Percentiles rank a stretch among this genome's conserved stretches.
Conservation (phyloP, 1,284 basidiomycete species). For the Termitomyces sp. region DNA sequence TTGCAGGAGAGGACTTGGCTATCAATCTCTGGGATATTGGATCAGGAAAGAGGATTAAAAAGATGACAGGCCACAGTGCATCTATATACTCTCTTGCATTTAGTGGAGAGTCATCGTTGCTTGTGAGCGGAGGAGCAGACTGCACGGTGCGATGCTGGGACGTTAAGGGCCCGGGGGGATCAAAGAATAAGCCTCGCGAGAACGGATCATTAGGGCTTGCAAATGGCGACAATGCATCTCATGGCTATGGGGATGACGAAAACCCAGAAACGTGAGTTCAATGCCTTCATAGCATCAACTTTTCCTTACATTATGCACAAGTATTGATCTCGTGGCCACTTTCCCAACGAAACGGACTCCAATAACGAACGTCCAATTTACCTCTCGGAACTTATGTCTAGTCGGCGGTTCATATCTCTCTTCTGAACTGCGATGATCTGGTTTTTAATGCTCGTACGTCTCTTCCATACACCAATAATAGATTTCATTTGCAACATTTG, state of each 20-base stretch:
- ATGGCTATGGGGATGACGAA: constrained; percentile 46
- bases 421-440: constrained; percentile 47
- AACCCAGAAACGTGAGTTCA: constrained; percentile 56
- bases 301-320: constrained; percentile 29
- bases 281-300: not conserved
- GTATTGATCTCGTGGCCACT: constrained; percentile 84
- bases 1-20: constrained; percentile 79
- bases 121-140: constrained; percentile 88
- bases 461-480: not conserved
- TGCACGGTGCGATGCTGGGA: constrained; percentile 98
- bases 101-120: constrained; percentile 84
- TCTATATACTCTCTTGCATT: constrained; percentile 90
- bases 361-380: constrained; percentile 89
- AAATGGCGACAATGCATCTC: constrained; percentile 28
- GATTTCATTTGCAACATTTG: not conserved
- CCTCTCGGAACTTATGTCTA: constrained; percentile 89
- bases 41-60: constrained; percentile 90
- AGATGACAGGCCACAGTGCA: constrained; percentile 91
- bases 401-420: constrained; percentile 72
- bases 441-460: not conserved
- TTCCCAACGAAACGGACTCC: constrained; percentile 96
- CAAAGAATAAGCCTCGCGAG: constrained; percentile 47
- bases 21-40: constrained; percentile 98
- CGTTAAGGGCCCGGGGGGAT: constrained; percentile 76
- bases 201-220: constrained; percentile 39